Base-by-base conservation (phyloP, 768 basidiomycete genomes). In the Suillus ampliporus region DNA sequence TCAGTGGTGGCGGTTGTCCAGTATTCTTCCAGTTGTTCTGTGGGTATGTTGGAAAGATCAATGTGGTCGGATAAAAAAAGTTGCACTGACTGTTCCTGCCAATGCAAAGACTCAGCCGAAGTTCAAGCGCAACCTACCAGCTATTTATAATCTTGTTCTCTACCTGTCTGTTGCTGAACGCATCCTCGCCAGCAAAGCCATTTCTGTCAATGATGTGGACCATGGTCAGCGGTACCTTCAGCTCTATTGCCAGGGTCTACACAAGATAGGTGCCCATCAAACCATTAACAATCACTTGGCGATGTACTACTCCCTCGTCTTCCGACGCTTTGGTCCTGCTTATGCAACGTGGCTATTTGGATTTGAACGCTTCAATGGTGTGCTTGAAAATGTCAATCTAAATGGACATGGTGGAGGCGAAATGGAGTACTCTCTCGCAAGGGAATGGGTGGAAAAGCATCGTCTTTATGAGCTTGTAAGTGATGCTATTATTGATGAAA, bases 1-100 rank as follows among this genome's bases (percentile, higher is more conserved):
- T 68, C 67, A 77, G 58, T 77, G 75, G 76, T 64, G 67, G 0
- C 59, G 64, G 4, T 50, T 76, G 2, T 41, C 72, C 5, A 70
- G 68, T 3, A 62, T 77, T 51, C 47, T 66, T 3, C 75, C 72
- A 1, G 53, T 76, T 23, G 26, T 75, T 13, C 64, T 76, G 3
- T 77, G 75, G 74, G 63, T 48, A 14, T n/a, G 63, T 11, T 76
- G 72, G 74, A n/a, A 57, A 19, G 64, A 73, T 43, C 57, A 61
- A 1, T 31, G 62, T 37, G 70, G 75, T 47, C 37, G 61, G 7
- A 74, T 74, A n/a, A 40, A 64, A 66, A 1, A n/a, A 58, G 40
- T 52, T 52, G 15, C 61, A 21, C 15, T 71, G 70, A 3, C 51
- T 1, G 26, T 76, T 10, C 38, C 75, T 13, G 19, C 65, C 4